Evolutionary conservation across 176 grass and related monocot species (phyloP), one percentile per base, ranked within the genome.

Genomic region (Avena eriantha): DNA sequence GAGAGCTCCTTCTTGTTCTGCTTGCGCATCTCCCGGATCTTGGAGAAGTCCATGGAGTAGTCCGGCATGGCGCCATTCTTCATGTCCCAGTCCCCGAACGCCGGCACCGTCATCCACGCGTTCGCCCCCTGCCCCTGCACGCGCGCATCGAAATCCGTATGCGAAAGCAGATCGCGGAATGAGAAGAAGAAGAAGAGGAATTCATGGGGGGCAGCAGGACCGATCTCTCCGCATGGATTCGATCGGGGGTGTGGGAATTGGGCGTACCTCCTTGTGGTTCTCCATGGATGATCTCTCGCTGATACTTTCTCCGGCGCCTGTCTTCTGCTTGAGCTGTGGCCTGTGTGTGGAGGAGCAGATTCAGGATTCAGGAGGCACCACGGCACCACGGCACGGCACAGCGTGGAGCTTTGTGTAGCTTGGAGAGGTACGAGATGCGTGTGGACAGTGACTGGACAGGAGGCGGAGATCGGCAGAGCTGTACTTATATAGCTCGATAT

Each of bases 1-100:
- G 95, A 94, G 81, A 97, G 90, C 86, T 97, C 95, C 90, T 89
- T 94, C 92, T 97, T 97, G 92, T 94, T 97, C 81, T 97, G 95
- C 86, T 94, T 97, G 48, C 92, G 88, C 92, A 90, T 97, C 92
- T 97, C 95, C 13, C 95, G 92, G 85, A 97, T 94, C 95, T 97
- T 97, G 88, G 95, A 94, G 95, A 97, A 97, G 79, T 97, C 95
- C 95, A 97, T 89, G 83, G 95, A 97, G 95, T 97, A 97, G 71
- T 97, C 92, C 69, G 95, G 95, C 95, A 92, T 53, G 78, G 93
- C 59, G 60, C 95, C 95, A 90, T 97, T 97, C 83, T 97, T 97
- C 92, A 82, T 91, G 76, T 94, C 95, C 95, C 95, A 97, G 73
- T 97, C 95, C 69, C 95, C 95, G 76, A 97, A 97, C 80, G 95